Conservation (phyloP, 1,284 basidiomycete genomes). For the Ganoderma resinaceum region DNA sequence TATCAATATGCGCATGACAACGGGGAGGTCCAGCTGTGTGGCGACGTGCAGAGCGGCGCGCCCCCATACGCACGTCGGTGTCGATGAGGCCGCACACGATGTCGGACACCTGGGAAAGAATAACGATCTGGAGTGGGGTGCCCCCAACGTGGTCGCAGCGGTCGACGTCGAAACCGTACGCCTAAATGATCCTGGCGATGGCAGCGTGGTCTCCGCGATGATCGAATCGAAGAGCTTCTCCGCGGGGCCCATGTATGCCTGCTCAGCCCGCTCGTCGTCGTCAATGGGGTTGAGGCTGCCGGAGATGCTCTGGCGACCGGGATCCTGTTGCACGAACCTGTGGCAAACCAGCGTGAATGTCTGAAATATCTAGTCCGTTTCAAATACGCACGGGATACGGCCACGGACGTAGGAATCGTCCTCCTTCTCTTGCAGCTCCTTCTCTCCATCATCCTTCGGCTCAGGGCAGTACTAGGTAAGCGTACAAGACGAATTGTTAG, state of each 20-base stretch:
- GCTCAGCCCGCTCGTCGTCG: constrained; percentile 67
- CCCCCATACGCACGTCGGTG: constrained; percentile 61
- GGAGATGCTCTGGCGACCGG: constrained; percentile 64
- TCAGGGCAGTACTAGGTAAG: constrained; percentile 53
- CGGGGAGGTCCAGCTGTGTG: constrained; percentile 51
- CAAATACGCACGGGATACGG: constrained; percentile 50
- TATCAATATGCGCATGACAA: constrained; percentile 53
- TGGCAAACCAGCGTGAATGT: background rate
- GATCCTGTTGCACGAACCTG: constrained; percentile 64
- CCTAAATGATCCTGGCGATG: constrained; percentile 47
- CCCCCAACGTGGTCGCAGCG: constrained; percentile 66
- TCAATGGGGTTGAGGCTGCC: constrained; percentile 72
- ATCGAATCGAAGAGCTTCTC: constrained; percentile 64
- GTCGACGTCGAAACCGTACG: constrained; percentile 51
- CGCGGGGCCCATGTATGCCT: constrained; percentile 60
- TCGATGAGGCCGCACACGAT: constrained; percentile 59
- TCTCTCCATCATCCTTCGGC: constrained; percentile 59
- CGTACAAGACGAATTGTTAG: background rate
- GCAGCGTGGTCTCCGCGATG: constrained; percentile 47
- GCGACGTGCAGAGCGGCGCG: constrained; percentile 61
- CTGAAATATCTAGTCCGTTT: background rate
- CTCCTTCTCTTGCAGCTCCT: constrained; percentile 55
- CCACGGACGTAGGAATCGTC: constrained; percentile 60
- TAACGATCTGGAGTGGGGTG: constrained; percentile 60
- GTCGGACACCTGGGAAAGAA: constrained; percentile 50